Base-by-base conservation (phyloP, 805 yeast species). In the Ogataea ramenticola region DNA sequence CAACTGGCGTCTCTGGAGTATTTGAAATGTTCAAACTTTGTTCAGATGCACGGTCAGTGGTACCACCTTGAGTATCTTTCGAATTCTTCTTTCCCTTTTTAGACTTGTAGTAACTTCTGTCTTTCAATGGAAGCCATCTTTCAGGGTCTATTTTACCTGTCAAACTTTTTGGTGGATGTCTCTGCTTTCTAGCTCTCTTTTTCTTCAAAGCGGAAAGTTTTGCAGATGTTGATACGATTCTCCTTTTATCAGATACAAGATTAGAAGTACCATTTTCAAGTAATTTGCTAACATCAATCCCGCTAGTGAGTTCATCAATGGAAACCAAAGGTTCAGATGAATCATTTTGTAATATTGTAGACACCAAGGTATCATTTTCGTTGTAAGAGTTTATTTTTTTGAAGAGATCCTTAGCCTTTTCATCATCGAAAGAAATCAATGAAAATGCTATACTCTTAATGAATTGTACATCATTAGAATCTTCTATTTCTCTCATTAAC, bases 71-170 rank as follows among this genome's bases (percentile, higher is more conserved):
- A 0, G 84, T 77, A 40, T 72, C 77, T 49, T 71, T 73, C 6
- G 63, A 63, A 50, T 67, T 67, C 52, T 71, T 74, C 60, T 78
- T 82, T 50, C 80, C 77, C 67, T 79, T 80, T 58, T 86, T 83
- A 14, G 95, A 86, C 62, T 79, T 86, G 66, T 84, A 89, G 54
- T 81, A 78, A 7, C 89, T 75, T 61, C 98, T 78, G 58, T 90
- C 95, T 58, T 80, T 84, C 72, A 85, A 54, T 20, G 96, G 95
- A 41, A 91, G 63, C 98, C 98, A 90, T 66, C 97, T 82, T 62
- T 90, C 97, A 16, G 77, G 74, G 53, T 82, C 84, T 3, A 76
- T 68, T 45, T 54, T 54, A 37, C 44, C 48, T 14, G 42, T 46
- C 15, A 48, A 32, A 32, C 51, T 53, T 44, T 55, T 61, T 36